phyloP scores from a whole-genome alignment of 176 grass and related monocot genomes.

The Oryza meyeriana region DNA sequence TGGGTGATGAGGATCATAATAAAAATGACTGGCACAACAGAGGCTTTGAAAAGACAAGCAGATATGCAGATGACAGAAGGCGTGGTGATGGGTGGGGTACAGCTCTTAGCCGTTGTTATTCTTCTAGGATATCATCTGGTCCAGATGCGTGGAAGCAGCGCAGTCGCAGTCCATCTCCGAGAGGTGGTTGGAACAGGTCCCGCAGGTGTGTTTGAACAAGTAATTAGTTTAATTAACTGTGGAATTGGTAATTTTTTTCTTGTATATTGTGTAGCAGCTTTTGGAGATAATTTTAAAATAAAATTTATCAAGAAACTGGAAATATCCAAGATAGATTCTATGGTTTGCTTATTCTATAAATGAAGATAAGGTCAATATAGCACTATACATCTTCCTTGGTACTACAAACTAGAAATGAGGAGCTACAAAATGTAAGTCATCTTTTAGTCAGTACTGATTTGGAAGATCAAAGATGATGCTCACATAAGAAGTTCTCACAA shows the following conservation, averaged over 20 bases:
- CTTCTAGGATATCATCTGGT: conserved; percentile 54
- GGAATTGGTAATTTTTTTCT: conserved; percentile 17
- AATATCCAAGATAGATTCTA: conserved; percentile 10
- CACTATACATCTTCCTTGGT: conserved; percentile 9
- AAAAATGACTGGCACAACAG: conserved; percentile 44
- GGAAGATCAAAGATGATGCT: background rate
- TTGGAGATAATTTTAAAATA: background rate
- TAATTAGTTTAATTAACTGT: background rate
- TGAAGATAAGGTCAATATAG: conserved; percentile 10
- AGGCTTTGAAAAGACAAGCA: conserved; percentile 34
- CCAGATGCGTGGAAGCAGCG: conserved; percentile 53
- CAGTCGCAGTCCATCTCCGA: conserved; percentile 62
- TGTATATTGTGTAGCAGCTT: background rate
- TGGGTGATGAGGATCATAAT: conserved; percentile 39
- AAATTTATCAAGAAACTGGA: background rate
- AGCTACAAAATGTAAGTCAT: background rate
- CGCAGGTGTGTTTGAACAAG: conserved; percentile 43
- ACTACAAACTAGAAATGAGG: conserved; percentile 2
- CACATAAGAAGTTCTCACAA: conserved; percentile 13
- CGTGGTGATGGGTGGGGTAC: conserved; percentile 47
- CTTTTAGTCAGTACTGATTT: conserved; percentile 24
- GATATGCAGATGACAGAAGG: conserved; percentile 51
- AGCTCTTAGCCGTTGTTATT: conserved; percentile 31
- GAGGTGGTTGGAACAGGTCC: conserved; percentile 56
- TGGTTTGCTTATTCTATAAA: background rate